phyloP scores from a whole-genome alignment of 2,329 filamentous ascomycete genomes.

The Venturia oleaginea region DNA sequence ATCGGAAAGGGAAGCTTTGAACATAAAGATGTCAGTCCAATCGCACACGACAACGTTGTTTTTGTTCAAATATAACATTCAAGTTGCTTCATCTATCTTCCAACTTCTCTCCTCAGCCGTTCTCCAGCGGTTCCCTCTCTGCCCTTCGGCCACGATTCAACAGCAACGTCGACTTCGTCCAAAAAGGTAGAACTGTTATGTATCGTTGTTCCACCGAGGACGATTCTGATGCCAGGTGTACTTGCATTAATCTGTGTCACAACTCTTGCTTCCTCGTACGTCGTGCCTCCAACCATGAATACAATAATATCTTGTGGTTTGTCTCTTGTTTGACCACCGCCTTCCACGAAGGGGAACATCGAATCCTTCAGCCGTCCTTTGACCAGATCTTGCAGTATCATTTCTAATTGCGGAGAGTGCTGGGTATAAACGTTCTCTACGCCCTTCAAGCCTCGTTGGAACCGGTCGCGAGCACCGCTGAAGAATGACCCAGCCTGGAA shows the following conservation, averaged over 20 bases:
- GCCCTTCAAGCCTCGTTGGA: constrained; percentile 82
- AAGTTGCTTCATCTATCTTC: constrained; percentile 25
- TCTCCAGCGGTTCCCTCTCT: constrained; percentile 50
- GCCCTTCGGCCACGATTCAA: constrained; percentile 74
- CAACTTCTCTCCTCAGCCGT: constrained; percentile 53
- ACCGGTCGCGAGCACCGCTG: constrained; percentile 73
- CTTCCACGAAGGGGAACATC: constrained; percentile 89
- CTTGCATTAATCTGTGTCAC: constrained; percentile 90
- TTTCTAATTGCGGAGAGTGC: constrained; percentile 80
- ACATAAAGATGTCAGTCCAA: too few relatives aligned
- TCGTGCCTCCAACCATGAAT: constrained; percentile 87
- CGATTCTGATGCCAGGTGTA: constrained; percentile 77
- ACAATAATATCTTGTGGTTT: constrained; percentile 95
- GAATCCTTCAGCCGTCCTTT: constrained; percentile 81
- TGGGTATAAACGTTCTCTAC: constrained; percentile 99
- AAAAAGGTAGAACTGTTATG: constrained; percentile 84
- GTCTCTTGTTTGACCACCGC: constrained; percentile 74
- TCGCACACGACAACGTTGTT: too few relatives aligned
- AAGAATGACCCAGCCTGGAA: constrained; percentile 87
- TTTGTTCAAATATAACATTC: neutral
- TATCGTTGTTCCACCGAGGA: constrained; percentile 78
- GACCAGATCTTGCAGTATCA: constrained; percentile 83
- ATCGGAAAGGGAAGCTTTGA: too few relatives aligned
- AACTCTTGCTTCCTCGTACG: constrained; percentile 95
- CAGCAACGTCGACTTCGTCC: constrained; percentile 84